A percentile compares a stretch with the other conserved stretches of the same genome.
phyloP scores from a whole-genome alignment of 164 flowering plant species.

The Kingdonia uniflora region DNA sequence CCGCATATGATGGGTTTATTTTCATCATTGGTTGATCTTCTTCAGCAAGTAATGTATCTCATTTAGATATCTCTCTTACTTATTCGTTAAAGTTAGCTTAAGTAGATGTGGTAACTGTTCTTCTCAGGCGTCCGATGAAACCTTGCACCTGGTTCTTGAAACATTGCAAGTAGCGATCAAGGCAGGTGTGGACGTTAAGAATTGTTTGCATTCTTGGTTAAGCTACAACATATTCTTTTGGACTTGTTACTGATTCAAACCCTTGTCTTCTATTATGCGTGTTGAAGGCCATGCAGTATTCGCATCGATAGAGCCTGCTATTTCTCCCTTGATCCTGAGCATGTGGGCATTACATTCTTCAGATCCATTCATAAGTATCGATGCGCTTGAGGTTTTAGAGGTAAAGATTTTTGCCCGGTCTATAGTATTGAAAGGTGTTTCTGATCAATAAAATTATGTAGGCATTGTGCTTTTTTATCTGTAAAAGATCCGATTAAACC shows the following conservation, averaged over 20 bases:
- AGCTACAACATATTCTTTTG: not conserved
- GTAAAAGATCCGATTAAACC: too few relatives aligned
- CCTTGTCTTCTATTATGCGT: conserved; percentile 5
- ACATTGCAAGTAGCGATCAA: conserved; percentile 67
- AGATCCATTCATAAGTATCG: conserved; percentile 88
- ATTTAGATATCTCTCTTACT: not conserved
- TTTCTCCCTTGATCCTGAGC: conserved; percentile 72
- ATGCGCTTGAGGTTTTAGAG: conserved; percentile 84
- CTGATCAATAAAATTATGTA: too few relatives aligned
- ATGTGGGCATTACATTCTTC: conserved; percentile 76
- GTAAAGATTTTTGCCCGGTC: conserved; percentile 21
- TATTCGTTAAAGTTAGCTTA: not conserved
- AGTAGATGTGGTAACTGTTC: not conserved
- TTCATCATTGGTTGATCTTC: conserved; percentile 72
- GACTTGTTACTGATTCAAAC: conserved; percentile 5
- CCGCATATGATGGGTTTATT: conserved; percentile 53
- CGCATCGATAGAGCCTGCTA: conserved; percentile 47
- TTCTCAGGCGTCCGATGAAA: conserved; percentile 85
- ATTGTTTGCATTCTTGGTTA: conserved; percentile 2
- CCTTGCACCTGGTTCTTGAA: conserved; percentile 85
- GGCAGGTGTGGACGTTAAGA: conserved; percentile 40
- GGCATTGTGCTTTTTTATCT: too few relatives aligned
- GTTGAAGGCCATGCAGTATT: conserved; percentile 52
- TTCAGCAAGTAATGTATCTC: conserved; percentile 47
- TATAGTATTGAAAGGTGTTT: too few relatives aligned